Percentiles rank a stretch among this genome's conserved stretches.
Evolutionary conservation across 495 filamentous ascomycete genomes (phyloP).

Genomic region (Neurospora sp.): DNA sequence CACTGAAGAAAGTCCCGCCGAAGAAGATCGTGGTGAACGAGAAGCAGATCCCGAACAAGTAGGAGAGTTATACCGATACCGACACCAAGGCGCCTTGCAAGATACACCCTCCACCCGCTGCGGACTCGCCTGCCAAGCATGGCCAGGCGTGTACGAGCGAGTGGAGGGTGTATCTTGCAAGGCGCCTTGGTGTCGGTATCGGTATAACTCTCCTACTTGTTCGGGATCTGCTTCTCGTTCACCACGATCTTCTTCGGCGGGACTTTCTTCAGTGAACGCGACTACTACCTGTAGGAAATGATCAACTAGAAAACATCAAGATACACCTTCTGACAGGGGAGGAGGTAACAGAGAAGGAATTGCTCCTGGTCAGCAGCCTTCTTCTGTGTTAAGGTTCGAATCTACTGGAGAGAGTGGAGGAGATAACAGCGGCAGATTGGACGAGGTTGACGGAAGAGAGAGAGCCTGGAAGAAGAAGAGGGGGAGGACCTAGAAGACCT

Average conservation of each 20-base stretch:
- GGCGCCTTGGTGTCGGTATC: neutral
- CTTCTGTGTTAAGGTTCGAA: neutral
- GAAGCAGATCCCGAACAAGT: neutral
- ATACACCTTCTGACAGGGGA: neutral
- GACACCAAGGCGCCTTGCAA: neutral
- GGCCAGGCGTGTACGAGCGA: neutral
- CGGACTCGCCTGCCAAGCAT: neutral
- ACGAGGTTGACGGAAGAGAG: neutral
- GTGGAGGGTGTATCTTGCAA: neutral
- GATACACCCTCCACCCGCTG: neutral
- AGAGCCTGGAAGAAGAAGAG: neutral
- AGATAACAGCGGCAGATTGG: neutral
- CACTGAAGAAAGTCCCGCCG: neutral
- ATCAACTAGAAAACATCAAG: neutral
- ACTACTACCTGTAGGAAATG: too few relatives aligned
- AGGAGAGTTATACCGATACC: neutral
- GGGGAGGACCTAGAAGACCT: neutral
- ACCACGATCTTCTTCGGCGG: too few relatives aligned
- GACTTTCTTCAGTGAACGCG: neutral
- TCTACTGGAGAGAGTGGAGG: neutral
- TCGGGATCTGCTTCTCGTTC: neutral
- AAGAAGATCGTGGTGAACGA: neutral
- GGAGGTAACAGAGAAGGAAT: neutral
- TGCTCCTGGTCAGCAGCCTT: neutral
- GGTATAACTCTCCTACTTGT: neutral